Evolutionary conservation across 2,329 filamentous ascomycete species (phyloP), one percentile per base, ranked within the genome.

Genomic region (Xylaria sp.): DNA sequence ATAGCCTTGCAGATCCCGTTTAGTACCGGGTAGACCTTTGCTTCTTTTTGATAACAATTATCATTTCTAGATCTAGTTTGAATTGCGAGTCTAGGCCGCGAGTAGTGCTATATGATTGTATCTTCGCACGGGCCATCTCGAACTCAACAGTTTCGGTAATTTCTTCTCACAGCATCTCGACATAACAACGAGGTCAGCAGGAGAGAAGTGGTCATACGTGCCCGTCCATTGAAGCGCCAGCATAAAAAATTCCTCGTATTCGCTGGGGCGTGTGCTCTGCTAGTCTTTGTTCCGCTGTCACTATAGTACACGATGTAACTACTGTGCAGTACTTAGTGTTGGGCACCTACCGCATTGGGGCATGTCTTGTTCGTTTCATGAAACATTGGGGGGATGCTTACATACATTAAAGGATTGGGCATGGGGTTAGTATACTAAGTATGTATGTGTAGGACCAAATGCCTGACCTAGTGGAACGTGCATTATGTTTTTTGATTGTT

Each of bases 271-370:
- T 35, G 32, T 10, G 32, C 32, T 35, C 8, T 9, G 1, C 32
- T 35, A 35, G 32, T 35, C 32, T 35, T 35, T 35, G 8, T 35
- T 35, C 32, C 32, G 32, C 6, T 35, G 4, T 35, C 32, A 10
- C 32, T 4, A 4, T 6, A 35, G 32, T 48, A 21, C 35, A 58
- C 67, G 63, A 69, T 69, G 67, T 69, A 67, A 64, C 68, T 54
- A 60, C 13, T 62, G 55, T 65, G 37, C 60, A 44, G 60, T 55
- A 58, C 42, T 51, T 44, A 35, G 32, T 35, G 13, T 60, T 60
- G 29, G 55, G 50, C 68, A 70, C 64, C 64, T 67, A 64, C 65
- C 65, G n/a, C 6, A 64, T 70, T 57, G 27, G 65, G 68, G 27
- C 37, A 53, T 54, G 60, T 16, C 57, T 55, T 61, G 57, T 37